Base-by-base conservation (phyloP, 2,329 filamentous ascomycete species). In the Rhynchosporium secalis region DNA sequence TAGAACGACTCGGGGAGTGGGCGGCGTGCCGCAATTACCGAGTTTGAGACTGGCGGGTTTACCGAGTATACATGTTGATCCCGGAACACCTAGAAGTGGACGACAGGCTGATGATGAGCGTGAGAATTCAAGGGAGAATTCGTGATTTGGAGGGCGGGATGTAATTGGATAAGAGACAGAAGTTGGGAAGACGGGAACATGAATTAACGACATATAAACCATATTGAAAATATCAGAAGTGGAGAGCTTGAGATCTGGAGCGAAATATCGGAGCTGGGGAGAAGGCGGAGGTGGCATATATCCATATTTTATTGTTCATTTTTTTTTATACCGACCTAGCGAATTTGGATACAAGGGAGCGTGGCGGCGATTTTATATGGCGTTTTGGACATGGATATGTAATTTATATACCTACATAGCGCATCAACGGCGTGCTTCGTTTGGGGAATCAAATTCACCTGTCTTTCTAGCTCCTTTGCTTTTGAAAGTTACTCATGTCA, bases 21-120 rank as follows among this genome's bases (percentile, higher is more conserved):
- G 76, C 20, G 76, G 75, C 1, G 69, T 74, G 6, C 81, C 81
- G 0, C 81, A 80, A 65, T 73, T 86, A 54, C 83, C 84, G 2
- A 84, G 80, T 67, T 68, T 86, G 66, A 77, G 78, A 54, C 75
- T 86, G 38, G 69, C 73, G 20, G 72, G 71, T 33, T 72, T 87
- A 31, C 85, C 85, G 3, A 79, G 81, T 66, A 87, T 87, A 69
- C 79, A 86, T 31, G 80, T 86, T 54, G 81, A 86, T 60, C 65
- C 68, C n/a, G 69, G 60, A 43, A 72, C 69, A 56, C 72, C 71
- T 1, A 38, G 55, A n/a, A 38, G 33, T 6, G 62, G 62, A n/a
- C 46, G 62, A 15, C 48, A 38, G 48, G 26, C 31, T 33, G 48
- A 52, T 38, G 26, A 20, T 10, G 48, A 52, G 15, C 13, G 48